Evolutionary conservation across 768 basidiomycete species (phyloP).

Genomic region (Cyathus striatus): DNA sequence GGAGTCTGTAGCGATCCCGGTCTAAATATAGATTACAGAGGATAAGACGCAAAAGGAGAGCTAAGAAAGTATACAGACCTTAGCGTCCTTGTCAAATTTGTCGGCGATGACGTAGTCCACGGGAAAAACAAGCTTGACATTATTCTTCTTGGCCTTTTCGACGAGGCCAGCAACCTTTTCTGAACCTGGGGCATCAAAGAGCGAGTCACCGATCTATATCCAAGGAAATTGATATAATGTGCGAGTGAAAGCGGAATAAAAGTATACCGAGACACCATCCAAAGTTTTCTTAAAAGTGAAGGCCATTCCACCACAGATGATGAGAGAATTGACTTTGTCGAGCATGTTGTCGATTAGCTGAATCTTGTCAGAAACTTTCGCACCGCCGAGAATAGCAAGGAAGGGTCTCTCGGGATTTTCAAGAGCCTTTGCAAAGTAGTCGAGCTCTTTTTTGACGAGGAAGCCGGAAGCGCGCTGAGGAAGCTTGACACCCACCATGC

Average conservation of each 20-base stretch:
- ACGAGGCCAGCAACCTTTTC: slow-evolving; percentile 80
- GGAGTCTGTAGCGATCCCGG: slow-evolving; percentile 67
- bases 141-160: slow-evolving; percentile 88
- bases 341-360: slow-evolving; percentile 98
- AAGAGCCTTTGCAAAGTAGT: slow-evolving; percentile 96
- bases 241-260: too few species aligned
- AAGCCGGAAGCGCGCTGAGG: slow-evolving; percentile 92
- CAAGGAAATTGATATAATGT: too few species aligned
- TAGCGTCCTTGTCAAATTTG: slow-evolving; percentile 91
- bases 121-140: slow-evolving; percentile 93
- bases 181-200: slow-evolving; percentile 87
- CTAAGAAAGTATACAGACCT: too few species aligned
- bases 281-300: slow-evolving; percentile 98
- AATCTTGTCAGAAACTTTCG: slow-evolving; percentile 99
- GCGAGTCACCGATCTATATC: slow-evolving; percentile 83
- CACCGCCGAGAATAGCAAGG: slow-evolving; percentile 96
- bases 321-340: slow-evolving; percentile 95
- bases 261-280: slow-evolving; percentile 67
- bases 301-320: slow-evolving; percentile 97
- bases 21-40: too few species aligned
- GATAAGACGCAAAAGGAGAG: too few species aligned
- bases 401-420: slow-evolving; percentile 94
- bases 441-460: slow-evolving; percentile 97
- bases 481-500: slow-evolving; percentile 96
- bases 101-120: slow-evolving; percentile 92